A percentile compares a stretch with the other conserved stretches of the same genome.
Evolutionary conservation across 441 rosid species (phyloP).

Genomic region (Cnidoscolus chayamansa): DNA sequence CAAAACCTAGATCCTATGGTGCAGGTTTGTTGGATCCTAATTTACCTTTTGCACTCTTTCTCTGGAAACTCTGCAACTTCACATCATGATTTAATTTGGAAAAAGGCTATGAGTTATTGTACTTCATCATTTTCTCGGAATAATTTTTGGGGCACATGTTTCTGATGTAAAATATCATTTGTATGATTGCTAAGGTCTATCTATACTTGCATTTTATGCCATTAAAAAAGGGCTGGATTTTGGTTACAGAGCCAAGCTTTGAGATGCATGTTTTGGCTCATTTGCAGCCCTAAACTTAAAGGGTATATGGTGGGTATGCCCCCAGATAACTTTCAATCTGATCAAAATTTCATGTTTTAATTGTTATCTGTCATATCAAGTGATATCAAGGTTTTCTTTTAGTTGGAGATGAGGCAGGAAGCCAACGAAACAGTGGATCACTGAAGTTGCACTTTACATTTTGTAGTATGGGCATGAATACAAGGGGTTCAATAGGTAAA

Average conservation of each 20-base stretch:
- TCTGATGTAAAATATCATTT: background rate
- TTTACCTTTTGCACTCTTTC: background rate
- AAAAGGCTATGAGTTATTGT: background rate
- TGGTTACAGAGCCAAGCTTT: background rate
- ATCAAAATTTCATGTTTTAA: background rate
- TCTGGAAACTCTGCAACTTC: background rate
- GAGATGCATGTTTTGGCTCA: background rate
- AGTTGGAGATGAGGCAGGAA: background rate
- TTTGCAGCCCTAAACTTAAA: too few species aligned
- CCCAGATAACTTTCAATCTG: too few species aligned
- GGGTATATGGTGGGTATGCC: too few species aligned
- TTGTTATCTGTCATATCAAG: conserved; percentile 4
- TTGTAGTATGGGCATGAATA: background rate
- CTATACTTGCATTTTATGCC: background rate
- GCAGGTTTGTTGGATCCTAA: conserved; percentile 21
- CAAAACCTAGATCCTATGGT: conserved; percentile 15
- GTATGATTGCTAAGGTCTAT: background rate
- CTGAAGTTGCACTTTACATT: background rate
- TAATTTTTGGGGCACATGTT: background rate
- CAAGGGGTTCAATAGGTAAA: too few species aligned
- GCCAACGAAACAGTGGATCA: background rate
- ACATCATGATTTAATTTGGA: conserved; percentile 5
- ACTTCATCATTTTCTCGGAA: background rate
- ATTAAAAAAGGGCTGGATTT: background rate
- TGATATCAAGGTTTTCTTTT: conserved; percentile 3